Percentiles rank a stretch among this genome's conserved stretches.
These are phyloP conservation scores for Apium graveolens DNA, from an alignment of 129 eudicot species.

Conservation along the genomic window DNA sequence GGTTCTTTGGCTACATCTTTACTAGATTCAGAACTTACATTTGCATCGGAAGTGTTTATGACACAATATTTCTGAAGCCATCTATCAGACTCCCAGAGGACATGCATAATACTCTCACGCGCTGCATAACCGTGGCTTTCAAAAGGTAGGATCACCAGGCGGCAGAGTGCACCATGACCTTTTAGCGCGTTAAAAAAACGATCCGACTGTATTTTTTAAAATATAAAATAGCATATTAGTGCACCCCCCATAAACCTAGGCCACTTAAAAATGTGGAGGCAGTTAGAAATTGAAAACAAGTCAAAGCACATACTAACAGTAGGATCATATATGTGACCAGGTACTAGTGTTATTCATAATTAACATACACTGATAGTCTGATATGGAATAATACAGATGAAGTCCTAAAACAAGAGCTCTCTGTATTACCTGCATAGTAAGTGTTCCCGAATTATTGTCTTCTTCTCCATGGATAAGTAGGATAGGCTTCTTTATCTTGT, in stretches of 20 bases:
- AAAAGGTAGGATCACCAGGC: constrained; percentile 77
- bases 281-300: neutral
- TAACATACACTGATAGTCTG: neutral
- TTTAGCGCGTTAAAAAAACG: constrained; percentile 87
- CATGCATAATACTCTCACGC: constrained; percentile 97
- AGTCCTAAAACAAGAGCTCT: neutral
- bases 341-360: neutral
- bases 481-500: constrained; percentile 87
- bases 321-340: neutral
- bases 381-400: neutral
- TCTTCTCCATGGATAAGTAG: constrained; percentile 96
- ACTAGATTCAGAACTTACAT: constrained; percentile 19
- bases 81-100: constrained; percentile 95
- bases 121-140: constrained; percentile 98
- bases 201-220: constrained; percentile 59
- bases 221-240: neutral
- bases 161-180: constrained; percentile 96
- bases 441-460: constrained; percentile 92
- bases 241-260: neutral
- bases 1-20: constrained; percentile 20
- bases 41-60: constrained; percentile 27
- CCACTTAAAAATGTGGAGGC: neutral
- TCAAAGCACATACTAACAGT: neutral
- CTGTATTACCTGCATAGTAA: constrained; percentile 77
- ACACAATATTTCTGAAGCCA: constrained; percentile 89